Percentiles rank a stretch among this genome's conserved stretches.
These are phyloP conservation scores for Colletotrichum sublineola DNA, from an alignment of 2,329 filamentous ascomycete species.

Conservation along the genomic window DNA sequence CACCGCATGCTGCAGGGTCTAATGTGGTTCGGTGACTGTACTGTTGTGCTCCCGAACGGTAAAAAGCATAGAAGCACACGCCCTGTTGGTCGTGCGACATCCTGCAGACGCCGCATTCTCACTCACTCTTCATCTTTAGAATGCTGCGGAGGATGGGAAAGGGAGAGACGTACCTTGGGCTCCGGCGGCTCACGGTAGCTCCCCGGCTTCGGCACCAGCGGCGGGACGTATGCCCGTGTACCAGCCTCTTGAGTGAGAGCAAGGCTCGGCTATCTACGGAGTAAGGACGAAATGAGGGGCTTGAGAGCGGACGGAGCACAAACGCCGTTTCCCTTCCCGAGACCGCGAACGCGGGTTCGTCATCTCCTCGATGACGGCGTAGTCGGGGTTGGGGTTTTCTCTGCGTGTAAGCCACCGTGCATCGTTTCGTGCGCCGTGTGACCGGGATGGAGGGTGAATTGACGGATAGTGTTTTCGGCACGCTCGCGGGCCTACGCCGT, in stretches of 20 bases:
- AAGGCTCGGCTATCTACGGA: not conserved
- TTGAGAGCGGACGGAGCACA: not conserved
- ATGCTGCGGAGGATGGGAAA: not conserved
- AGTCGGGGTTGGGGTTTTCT: not conserved
- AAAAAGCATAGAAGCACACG: not conserved
- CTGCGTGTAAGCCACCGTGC: conserved; percentile 11
- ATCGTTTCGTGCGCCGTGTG: not conserved
- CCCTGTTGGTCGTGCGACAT: conserved; percentile 11
- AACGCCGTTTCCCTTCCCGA: not conserved
- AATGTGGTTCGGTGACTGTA: conserved; percentile 29
- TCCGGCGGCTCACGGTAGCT: not conserved
- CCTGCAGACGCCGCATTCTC: conserved; percentile 18
- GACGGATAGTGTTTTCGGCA: not conserved
- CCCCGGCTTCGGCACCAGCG: not conserved
- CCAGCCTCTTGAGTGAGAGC: not conserved
- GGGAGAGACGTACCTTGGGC: not conserved
- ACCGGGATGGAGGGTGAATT: not conserved
- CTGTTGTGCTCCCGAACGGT: conserved; percentile 13
- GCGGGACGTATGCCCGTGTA: conserved; percentile 1
- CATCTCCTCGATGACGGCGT: not conserved
- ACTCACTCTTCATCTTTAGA: not conserved
- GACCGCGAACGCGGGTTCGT: not conserved
- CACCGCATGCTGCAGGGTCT: conserved; percentile 38
- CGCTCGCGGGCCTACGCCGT: not conserved
- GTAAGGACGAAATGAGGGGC: not conserved